Percentiles rank a stretch among this genome's conserved stretches.
Conservation (phyloP, 164 flowering plant genomes). For the Annona cherimola region DNA sequence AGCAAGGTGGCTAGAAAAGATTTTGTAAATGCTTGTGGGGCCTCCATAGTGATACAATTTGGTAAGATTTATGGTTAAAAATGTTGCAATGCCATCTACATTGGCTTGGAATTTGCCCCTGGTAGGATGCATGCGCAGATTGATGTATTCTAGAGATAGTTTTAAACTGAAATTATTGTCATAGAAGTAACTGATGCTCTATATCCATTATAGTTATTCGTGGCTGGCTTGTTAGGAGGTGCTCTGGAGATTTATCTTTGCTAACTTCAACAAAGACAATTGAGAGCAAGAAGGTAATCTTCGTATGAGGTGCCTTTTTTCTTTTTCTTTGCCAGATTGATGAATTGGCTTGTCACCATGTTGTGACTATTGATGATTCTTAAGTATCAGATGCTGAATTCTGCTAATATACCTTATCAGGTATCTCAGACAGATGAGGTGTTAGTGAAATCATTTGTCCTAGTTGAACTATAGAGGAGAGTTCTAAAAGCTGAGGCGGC, state of each 20-base stretch:
- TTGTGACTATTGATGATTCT: background rate
- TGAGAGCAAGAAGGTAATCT: slow-evolving; percentile 50
- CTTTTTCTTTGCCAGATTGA: background rate
- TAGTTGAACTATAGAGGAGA: slow-evolving; percentile 84
- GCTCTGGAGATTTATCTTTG: slow-evolving; percentile 67
- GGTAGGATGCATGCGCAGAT: too few species aligned
- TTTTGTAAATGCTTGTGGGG: slow-evolving; percentile 35
- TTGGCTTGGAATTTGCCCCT: background rate
- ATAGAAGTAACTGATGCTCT: too few species aligned
- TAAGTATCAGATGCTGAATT: background rate
- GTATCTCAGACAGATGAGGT: slow-evolving; percentile 66
- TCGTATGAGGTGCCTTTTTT: background rate
- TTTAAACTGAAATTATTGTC: background rate
- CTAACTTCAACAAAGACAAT: slow-evolving; percentile 25
- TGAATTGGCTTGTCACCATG: background rate
- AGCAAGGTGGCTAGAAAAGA: slow-evolving; percentile 35
- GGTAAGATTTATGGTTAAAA: slow-evolving; percentile 34
- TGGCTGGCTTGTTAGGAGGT: slow-evolving; percentile 92
- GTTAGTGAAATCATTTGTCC: slow-evolving; percentile 68
- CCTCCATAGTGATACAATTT: slow-evolving; percentile 72
- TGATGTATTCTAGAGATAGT: too few species aligned
- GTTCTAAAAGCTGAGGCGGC: slow-evolving; percentile 91
- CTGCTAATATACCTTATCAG: slow-evolving; percentile 25
- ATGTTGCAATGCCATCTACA: background rate
- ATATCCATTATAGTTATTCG: slow-evolving; percentile 59